phyloP scores from a whole-genome alignment of 2,329 filamentous ascomycete genomes.

The Sclerotinia spermophila region DNA sequence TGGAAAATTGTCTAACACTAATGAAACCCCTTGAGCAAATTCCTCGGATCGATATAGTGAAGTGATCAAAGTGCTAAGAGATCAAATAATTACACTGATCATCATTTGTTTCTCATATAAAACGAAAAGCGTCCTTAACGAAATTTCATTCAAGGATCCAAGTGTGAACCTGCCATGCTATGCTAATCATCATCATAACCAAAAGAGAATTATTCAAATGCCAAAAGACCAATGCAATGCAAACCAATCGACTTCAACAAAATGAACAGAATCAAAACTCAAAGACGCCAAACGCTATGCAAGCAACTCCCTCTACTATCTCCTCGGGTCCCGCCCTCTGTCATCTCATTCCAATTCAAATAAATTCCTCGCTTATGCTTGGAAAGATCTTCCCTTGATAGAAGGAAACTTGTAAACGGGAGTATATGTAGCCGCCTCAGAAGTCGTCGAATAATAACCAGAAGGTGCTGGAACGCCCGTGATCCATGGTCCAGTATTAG shows the following conservation, averaged over 20 bases:
- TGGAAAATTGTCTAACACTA: background rate
- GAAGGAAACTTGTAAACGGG: background rate
- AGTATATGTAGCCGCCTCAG: background rate
- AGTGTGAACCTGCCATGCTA: background rate
- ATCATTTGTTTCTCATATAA: background rate
- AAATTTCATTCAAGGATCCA: background rate
- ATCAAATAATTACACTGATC: too few species aligned
- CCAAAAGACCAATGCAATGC: background rate
- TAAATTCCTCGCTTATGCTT: background rate
- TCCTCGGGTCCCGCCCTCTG: background rate
- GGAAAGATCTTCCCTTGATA: background rate
- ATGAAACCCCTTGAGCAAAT: background rate
- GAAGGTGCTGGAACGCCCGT: background rate
- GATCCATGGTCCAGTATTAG: background rate
- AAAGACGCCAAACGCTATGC: background rate
- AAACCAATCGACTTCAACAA: background rate
- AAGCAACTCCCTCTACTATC: background rate
- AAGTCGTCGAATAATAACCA: background rate
- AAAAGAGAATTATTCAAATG: background rate
- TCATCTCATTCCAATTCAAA: accelerated
- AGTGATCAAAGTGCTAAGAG: too few species aligned
- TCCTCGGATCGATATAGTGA: too few species aligned
- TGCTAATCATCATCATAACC: background rate
- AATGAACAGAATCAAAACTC: background rate
- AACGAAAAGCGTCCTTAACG: background rate